Evolutionary conservation across 2,329 filamentous ascomycete genomes (phyloP), one percentile per base, ranked within the genome.

Genomic region (Tolypocladium endophyticum): DNA sequence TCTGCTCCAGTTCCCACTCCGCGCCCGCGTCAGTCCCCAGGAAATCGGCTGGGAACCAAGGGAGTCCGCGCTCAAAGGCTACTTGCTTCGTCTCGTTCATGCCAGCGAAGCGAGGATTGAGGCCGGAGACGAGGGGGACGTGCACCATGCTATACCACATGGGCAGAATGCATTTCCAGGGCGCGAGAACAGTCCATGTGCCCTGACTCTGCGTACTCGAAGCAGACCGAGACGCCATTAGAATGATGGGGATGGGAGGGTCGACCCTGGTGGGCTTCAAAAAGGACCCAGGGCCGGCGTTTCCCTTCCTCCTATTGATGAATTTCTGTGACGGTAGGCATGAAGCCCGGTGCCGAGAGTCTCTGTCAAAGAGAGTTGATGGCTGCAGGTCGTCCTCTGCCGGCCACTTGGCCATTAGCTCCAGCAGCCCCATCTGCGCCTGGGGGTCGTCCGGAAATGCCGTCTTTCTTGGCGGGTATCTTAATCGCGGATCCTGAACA

Each of bases 61-160:
- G 85, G 43, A 81, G 75, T 0, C 85, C 85, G 25, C 86, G 83
- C 74, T 97, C 92, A 69, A 96, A 96, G 0, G 86, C 78, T 28
- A 96, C 80, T 70, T 97, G 93, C 41, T 86, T 83, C 57, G 85
- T 80, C 72, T 99, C 89, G 53, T 90, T 81, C 38, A 97, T 68
- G 0, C 94, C 93, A 1, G 90, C 93, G 65, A 96, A 91, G 30
- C 87, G 81, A 1, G 90, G 88, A 61, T 91, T 95, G 0, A 88
- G 87, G 9, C 92, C 92, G 1, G 86, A 88, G 0, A 86, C 88
- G 0, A 95, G 79, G 0, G 90, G 90, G 61, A 87, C 91, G 69
- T 91, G 91, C 74, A 96, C 87, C 18, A 97, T 75, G 55, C 85
- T 86, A 66, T 93, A 88, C 94, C 94, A 99, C 38, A 97, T 79